Evolutionary conservation across 495 filamentous ascomycete species (phyloP).

Genomic region (Lasiosphaeriaceae sp.): DNA sequence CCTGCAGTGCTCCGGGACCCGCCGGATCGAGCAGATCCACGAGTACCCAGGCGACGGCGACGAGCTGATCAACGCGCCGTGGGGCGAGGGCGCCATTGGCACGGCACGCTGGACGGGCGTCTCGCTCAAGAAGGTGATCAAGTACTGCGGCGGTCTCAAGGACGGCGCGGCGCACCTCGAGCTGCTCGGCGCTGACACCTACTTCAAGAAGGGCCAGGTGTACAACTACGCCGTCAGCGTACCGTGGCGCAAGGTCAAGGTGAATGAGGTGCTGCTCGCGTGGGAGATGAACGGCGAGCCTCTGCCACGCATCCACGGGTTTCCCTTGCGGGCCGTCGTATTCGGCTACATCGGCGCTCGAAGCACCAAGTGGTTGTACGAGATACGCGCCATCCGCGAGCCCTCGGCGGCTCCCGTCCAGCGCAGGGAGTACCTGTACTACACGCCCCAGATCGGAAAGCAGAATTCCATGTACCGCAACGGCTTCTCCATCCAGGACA

Average conservation of each 20-base stretch:
- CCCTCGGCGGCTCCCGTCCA: constrained; percentile 42
- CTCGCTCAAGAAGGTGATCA: constrained; percentile 62
- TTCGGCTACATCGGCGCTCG: constrained; percentile 60
- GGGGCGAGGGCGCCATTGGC: constrained; percentile 64
- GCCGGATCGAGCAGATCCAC: constrained; percentile 62
- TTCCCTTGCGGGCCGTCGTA: constrained; percentile 58
- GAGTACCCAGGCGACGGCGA: constrained; percentile 63
- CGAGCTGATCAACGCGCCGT: constrained; percentile 65
- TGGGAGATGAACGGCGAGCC: constrained; percentile 70
- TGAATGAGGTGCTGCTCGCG: constrained; percentile 62
- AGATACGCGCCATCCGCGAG: constrained; percentile 46
- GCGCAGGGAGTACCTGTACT: constrained; percentile 57
- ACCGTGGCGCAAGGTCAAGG: constrained; percentile 61
- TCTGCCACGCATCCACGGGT: constrained; percentile 63
- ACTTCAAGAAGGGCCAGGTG: constrained; percentile 60
- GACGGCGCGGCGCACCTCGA: constrained; percentile 57
- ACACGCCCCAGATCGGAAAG: constrained; percentile 56
- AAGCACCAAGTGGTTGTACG: constrained; percentile 56
- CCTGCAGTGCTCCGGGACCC: constrained; percentile 66
- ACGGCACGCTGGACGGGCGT: constrained; percentile 61
- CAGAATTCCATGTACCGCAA: constrained; percentile 51
- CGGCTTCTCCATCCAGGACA: constrained; percentile 60
- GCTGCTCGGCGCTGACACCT: constrained; percentile 62
- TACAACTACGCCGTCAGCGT: constrained; percentile 62
- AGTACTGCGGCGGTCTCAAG: constrained; percentile 58